Evolutionary conservation across 805 yeast genomes (phyloP).

Genomic region (Metschnikowia matae): DNA sequence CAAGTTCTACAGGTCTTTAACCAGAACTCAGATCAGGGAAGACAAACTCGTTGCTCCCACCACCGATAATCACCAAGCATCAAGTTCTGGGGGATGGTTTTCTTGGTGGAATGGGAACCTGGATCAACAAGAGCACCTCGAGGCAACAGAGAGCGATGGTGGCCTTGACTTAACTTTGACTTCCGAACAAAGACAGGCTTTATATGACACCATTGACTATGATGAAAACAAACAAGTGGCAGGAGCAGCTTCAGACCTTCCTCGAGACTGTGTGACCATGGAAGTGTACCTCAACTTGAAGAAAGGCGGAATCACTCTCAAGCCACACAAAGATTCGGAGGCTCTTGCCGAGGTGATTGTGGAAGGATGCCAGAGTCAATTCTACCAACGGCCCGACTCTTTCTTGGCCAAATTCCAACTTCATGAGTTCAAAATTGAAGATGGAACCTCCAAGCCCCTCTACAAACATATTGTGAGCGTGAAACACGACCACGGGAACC

Average conservation of each 20-base stretch:
- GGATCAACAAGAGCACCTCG: conserved; percentile 18
- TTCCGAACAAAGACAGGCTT: conserved; percentile 83
- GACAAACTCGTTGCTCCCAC: conserved; percentile 37
- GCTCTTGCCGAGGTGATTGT: conserved; percentile 74
- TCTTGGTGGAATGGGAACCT: conserved; percentile 60
- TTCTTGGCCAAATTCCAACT: conserved; percentile 66
- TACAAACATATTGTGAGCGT: conserved; percentile 87
- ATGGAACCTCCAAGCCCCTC: conserved; percentile 74
- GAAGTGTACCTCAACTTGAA: conserved; percentile 65
- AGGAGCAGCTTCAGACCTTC: conserved; percentile 54
- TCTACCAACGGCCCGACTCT: conserved; percentile 77
- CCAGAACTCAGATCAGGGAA: conserved; percentile 61
- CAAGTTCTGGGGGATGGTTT: conserved; percentile 53
- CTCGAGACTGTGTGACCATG: conserved; percentile 67
- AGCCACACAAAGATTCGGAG: conserved; percentile 32
- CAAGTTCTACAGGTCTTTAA: conserved; percentile 76
- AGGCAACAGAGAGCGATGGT: conserved; percentile 28
- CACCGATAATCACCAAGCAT: conserved; percentile 14
- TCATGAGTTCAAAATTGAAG: conserved; percentile 80
- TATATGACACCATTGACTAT: conserved; percentile 90
- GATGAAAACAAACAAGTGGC: conserved; percentile 56
- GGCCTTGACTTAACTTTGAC: conserved; percentile 44
- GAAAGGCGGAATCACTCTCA: conserved; percentile 71
- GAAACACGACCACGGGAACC: conserved; percentile 51
- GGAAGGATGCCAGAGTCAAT: conserved; percentile 73